These are phyloP conservation scores for Phylloporus arenicola DNA, from an alignment of 768 basidiomycete species.

Conservation along the genomic window DNA sequence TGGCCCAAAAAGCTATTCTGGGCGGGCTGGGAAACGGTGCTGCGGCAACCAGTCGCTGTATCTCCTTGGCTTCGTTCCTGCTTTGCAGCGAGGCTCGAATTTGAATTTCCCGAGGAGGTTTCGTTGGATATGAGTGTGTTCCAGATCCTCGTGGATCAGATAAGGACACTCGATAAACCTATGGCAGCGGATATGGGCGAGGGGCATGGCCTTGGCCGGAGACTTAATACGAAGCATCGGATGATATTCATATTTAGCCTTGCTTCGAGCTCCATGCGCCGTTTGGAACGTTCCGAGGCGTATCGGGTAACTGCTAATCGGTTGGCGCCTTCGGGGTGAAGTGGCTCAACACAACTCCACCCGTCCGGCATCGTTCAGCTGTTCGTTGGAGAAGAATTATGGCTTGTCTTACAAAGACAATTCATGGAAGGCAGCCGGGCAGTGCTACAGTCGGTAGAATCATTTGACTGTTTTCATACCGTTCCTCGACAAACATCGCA, in stretches of 20 bases:
- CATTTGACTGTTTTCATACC: conserved; percentile 5
- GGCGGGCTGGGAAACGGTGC: conserved; percentile 33
- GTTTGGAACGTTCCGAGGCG: conserved; percentile 41
- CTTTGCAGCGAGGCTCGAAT: conserved; percentile 30
- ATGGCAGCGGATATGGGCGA: conserved; percentile 32
- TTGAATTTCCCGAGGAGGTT: conserved; percentile 30
- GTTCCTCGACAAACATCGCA: conserved; percentile 10
- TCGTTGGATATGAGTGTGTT: conserved; percentile 24
- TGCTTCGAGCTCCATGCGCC: conserved; percentile 46
- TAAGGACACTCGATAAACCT: conserved; percentile 19
- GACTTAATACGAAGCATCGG: conserved; percentile 25
- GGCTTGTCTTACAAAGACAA: conserved; percentile 2
- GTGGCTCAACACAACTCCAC: conserved; percentile 16
- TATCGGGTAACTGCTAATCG: conserved; percentile 45
- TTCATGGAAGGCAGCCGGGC: conserved; percentile 10
- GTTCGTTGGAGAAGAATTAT: conserved; percentile 5
- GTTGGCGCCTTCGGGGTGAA: conserved; percentile 17
- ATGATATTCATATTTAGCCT: conserved; percentile 39
- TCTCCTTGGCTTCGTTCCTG: conserved; percentile 48
- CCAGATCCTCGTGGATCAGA: conserved; percentile 35
- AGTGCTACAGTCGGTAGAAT: conserved; percentile 12
- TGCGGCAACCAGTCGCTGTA: conserved; percentile 44
- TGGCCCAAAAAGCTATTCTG: conserved; percentile 41
- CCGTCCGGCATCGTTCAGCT: conserved; percentile 16
- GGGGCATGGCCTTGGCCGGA: conserved; percentile 18